Evolutionary conservation across 768 basidiomycete species (phyloP), one percentile per base, ranked within the genome.

Genomic region (Baorangia bicolor): DNA sequence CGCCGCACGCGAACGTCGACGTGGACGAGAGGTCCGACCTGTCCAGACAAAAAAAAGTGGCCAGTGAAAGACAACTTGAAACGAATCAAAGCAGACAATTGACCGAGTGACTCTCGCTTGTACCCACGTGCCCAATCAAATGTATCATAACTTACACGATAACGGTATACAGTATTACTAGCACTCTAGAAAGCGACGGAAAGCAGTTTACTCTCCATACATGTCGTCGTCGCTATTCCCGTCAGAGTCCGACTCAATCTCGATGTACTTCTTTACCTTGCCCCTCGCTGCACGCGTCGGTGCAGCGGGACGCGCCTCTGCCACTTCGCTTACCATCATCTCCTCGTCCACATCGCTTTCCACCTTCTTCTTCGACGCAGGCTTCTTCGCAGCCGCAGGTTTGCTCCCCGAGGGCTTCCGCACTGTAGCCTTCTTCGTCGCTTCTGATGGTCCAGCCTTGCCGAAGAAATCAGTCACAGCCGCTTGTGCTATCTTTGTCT

Each of bases 401-500:
- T 82, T 85, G 65, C 74, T 83, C 66, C 79, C 78, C 27, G 85
- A 83, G 11, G 85, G 72, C 63, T 84, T 85, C 54, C 78, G 76
- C 27, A 67, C 68, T 6, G 72, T 67, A 31, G 77, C 61, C 54
- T 70, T 78, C 70, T 80, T 79, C 33, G 69, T 58, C 56, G 65
- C 63, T 16, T 74, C 76, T 2, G 71, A 65, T 11, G 73, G 68
- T 5, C 67, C 70, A 42, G 60, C 23, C 66, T 86, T 85, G 35
- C 69, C 71, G 60, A 87, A 85, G 76, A 86, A 88, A 63, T 87
- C 85, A 5, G 81, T 81, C 53, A 87, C 70, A 5, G 75, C 62
- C 0, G 77, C 66, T 52, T 81, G 76, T 10, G 64, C 34, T 21
- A 67, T 63, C 46, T 76, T 74, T 60, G 77, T 78, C 73, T 81